A percentile compares a stretch with the other conserved stretches of the same genome.
Conservation (phyloP, 371 early-diverging fungal genomes). For the Mucor sp. region DNA sequence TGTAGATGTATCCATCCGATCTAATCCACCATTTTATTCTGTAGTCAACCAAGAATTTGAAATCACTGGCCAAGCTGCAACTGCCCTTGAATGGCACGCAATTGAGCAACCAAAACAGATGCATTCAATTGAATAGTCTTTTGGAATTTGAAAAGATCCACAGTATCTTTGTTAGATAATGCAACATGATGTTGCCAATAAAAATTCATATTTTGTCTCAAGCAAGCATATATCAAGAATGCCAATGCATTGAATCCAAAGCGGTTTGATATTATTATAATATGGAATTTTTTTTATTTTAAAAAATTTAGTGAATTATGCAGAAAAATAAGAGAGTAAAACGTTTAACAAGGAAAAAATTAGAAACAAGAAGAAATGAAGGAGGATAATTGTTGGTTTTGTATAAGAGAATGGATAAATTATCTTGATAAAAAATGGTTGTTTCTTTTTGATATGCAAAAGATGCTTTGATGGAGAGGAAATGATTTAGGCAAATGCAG, state of each 20-base stretch:
- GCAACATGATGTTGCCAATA: neutral
- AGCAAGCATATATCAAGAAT: neutral
- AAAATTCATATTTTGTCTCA: neutral
- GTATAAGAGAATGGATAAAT: neutral
- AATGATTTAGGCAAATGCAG: conserved; percentile 22
- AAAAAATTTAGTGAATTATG: conserved; percentile 1
- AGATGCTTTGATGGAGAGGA: neutral
- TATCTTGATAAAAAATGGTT: neutral
- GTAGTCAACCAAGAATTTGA: neutral
- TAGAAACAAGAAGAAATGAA: neutral
- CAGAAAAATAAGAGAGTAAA: neutral
- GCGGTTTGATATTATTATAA: neutral
- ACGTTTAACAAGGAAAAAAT: neutral
- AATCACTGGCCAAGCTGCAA: conserved; percentile 34
- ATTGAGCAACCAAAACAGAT: conserved; percentile 4
- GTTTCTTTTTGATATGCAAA: conserved; percentile 2
- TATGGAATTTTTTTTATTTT: conserved; percentile 3
- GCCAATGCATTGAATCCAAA: neutral
- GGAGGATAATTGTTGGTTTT: neutral
- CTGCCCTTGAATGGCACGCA: conserved; percentile 20
- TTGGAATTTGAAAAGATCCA: conserved; percentile 40
- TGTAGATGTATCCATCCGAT: neutral
- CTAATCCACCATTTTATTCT: neutral
- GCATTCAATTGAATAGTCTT: conserved; percentile 31
- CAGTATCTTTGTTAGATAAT: conserved; percentile 27